Evolutionary conservation across 2,329 filamentous ascomycete genomes (phyloP).

Genomic region (Cercospora beticola): DNA sequence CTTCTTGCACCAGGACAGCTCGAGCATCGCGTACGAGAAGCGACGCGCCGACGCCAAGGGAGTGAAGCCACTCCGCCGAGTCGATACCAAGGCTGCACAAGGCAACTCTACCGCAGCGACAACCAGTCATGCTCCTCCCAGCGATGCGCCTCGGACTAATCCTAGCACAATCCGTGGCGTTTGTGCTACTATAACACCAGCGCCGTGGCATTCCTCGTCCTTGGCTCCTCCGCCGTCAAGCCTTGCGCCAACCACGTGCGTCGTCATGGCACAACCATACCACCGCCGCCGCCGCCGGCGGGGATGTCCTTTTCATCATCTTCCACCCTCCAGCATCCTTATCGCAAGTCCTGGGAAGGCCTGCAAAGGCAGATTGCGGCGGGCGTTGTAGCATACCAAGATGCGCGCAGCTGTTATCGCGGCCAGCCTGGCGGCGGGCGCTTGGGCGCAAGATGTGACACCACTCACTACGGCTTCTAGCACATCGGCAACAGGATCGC

Average conservation of each 20-base stretch:
- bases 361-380: background rate
- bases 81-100: conserved; percentile 5
- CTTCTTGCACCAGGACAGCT: background rate
- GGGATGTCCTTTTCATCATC: background rate
- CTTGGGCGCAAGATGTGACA: conserved; percentile 15
- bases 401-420: conserved; percentile 1
- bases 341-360: background rate
- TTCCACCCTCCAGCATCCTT: background rate
- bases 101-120: conserved; percentile 2
- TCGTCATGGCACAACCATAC: conserved; percentile 13
- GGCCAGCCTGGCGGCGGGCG: conserved; percentile 9
- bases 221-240: conserved; percentile 6
- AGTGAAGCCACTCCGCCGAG: background rate
- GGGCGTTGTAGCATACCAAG: background rate
- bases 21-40: background rate
- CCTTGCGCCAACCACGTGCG: conserved; percentile 14
- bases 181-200: background rate
- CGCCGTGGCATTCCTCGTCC: background rate
- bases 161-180: background rate
- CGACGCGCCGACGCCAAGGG: background rate
- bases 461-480: conserved; percentile 4
- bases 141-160: background rate
- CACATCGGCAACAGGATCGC: conserved; percentile 1
- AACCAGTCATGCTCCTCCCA: conserved; percentile 4
- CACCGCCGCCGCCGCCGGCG: background rate